These are phyloP conservation scores for Hanseniaspora clermontiae DNA, from an alignment of 805 yeast genomes.

Conservation along the genomic window DNA sequence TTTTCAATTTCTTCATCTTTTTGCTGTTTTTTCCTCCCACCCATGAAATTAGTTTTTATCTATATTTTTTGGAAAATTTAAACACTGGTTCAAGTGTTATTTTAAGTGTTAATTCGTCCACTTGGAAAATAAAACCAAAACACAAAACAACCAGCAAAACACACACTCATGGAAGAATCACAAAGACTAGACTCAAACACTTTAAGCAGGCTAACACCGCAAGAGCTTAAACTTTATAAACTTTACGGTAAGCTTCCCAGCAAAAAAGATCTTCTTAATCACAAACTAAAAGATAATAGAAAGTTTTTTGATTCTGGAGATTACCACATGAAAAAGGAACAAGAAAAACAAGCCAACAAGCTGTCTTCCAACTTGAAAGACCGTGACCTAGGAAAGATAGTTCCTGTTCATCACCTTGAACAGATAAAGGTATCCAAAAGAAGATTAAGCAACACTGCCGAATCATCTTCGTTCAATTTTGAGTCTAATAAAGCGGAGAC, in stretches of 20 bases:
- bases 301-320: slow-evolving; percentile 92
- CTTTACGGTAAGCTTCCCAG: slow-evolving; percentile 81
- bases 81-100: too few species aligned
- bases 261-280: slow-evolving; percentile 58
- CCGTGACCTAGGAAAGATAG: slow-evolving; percentile 28
- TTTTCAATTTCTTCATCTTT: too few species aligned
- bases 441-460: slow-evolving; percentile 20
- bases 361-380: slow-evolving; percentile 29
- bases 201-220: slow-evolving; percentile 44
- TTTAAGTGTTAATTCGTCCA: too few species aligned
- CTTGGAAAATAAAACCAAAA: neutral
- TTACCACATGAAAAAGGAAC: slow-evolving; percentile 67
- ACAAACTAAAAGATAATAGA: slow-evolving; percentile 62
- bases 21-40: too few species aligned
- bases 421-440: slow-evolving; percentile 28
- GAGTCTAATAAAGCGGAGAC: neutral
- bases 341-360: neutral
- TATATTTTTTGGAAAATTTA: too few species aligned
- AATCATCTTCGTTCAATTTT: slow-evolving; percentile 6
- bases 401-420: slow-evolving; percentile 15
- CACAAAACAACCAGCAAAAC: neutral
- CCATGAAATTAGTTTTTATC: too few species aligned
- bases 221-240: slow-evolving; percentile 64
- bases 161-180: neutral
- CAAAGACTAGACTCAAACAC: slow-evolving; percentile 10